Base-by-base conservation (phyloP, 192 early-diverging fungal genomes). In the Obelidium mucronatum region DNA sequence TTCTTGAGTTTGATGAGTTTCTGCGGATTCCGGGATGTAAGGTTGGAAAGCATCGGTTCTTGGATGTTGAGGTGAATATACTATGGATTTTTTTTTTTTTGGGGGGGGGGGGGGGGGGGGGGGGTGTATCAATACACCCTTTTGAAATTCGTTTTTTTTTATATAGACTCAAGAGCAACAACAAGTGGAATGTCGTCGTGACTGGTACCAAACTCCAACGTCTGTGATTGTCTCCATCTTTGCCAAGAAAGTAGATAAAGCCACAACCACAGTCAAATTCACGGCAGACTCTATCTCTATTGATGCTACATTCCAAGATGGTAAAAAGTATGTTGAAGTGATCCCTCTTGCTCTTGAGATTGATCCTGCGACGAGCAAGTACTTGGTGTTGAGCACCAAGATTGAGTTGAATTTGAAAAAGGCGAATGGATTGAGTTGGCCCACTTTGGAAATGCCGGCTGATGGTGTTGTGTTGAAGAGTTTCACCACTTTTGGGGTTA, bases 1-100 rank as follows among this genome's bases (percentile, higher is more conserved):
- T 96, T 1, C 89, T 97, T 22, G 98, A 98, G 82, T 99, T 98
- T 89, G 98, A 99, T 39, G 96, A 98, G 82, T 98, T 99, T 72
- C 83, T 98, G 78, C 96, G 92, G 78, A 96, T 99, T 80, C 86
- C 87, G 65, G 98, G 98, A 37, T 99, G 98, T 83, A 92, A 87
- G 42, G 85, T 71, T n/a, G 95, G 95, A 48, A 88, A 90, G 60
- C 98, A 99, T 80, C 83, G 96, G 77, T 99, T 99, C 85, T 90
- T 93, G 1, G 83, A 86, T 35, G 75, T 15, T 3, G 40, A 74
- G 54, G 74, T 72, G 35, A 13, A 2, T 61, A 26, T 3, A 40
- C 53, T 58, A n/a, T 60, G 19, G 1, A 58, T 73, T 61, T 62
- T 19, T 28, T n/a, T n/a, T 19, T 22, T 69, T 48, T 24, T n/a